Percentiles rank a stretch among this genome's conserved stretches.
Evolutionary conservation across 371 early-diverging fungal species (phyloP).

Genomic region (Sporodiniella umbellata): DNA sequence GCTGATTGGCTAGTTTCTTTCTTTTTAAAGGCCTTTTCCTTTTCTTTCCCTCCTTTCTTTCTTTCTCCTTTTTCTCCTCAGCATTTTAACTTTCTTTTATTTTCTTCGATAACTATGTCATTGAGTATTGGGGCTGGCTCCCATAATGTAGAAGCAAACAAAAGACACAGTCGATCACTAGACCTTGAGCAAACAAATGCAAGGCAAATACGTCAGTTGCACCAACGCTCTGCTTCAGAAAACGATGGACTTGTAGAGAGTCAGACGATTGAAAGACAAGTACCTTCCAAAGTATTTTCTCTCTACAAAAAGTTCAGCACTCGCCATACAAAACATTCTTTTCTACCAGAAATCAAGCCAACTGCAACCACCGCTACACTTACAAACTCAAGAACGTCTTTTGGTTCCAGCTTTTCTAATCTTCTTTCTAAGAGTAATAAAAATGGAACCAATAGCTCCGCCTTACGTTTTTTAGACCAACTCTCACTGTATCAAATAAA

Average conservation of each 20-base stretch:
- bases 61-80: conserved; percentile 4
- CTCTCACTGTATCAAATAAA: neutral
- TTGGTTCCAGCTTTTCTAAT: conserved; percentile 14
- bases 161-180: conserved; percentile 18
- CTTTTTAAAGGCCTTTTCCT: too few relatives aligned
- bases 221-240: conserved; percentile 18
- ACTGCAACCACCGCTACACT: conserved; percentile 3
- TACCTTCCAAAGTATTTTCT: conserved; percentile 11
- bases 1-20: neutral
- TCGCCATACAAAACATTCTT: conserved; percentile 7
- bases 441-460: neutral
- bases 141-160: conserved; percentile 5
- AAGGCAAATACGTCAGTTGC: conserved; percentile 1
- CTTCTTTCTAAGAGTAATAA: conserved; percentile 3
- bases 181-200: conserved; percentile 12
- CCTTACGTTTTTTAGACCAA: too few relatives aligned
- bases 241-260: conserved; percentile 11
- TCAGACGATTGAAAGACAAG: neutral
- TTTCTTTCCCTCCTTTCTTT: too few relatives aligned
- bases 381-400: conserved; percentile 18
- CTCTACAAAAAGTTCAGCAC: conserved; percentile 17
- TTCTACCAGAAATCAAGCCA: conserved; percentile 3
- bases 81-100: conserved; percentile 1
- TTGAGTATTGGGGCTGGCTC: conserved; percentile 18
- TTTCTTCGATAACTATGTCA: neutral